These are phyloP conservation scores for Grosmannia serpens DNA, from an alignment of 2,329 filamentous ascomycete species.

Conservation along the genomic window DNA sequence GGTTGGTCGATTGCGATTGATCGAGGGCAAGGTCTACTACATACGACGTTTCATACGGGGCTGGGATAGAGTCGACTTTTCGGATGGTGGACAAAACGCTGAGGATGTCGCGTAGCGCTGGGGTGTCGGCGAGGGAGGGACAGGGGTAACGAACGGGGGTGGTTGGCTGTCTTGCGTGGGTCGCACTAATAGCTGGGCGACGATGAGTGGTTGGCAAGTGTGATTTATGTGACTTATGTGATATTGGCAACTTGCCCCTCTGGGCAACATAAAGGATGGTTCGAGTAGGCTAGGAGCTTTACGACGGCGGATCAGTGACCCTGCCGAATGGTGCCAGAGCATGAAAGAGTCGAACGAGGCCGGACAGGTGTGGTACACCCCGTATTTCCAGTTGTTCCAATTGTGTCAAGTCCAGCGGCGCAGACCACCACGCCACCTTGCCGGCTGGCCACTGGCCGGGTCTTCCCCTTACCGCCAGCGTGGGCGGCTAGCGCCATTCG, in stretches of 20 bases:
- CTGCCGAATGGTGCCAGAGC: background rate
- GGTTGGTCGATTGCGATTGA: background rate
- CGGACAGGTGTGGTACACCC: too few relatives aligned
- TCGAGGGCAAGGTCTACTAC: background rate
- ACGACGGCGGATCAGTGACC: background rate
- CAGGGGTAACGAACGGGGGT: background rate
- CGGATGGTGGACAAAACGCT: background rate
- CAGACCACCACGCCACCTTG: background rate
- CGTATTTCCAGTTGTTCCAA: background rate
- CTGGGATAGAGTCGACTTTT: background rate
- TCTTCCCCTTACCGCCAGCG: background rate
- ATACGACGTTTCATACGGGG: background rate
- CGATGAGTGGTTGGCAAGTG: background rate
- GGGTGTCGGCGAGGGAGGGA: background rate
- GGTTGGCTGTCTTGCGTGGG: conserved; percentile 1
- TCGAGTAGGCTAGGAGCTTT: background rate
- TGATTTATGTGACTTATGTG: background rate
- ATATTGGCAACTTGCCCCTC: too few relatives aligned
- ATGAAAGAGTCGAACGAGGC: background rate
- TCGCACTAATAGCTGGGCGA: background rate
- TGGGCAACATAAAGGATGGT: too few relatives aligned
- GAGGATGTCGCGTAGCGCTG: background rate
- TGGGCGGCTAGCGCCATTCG: background rate
- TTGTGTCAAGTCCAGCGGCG: background rate
- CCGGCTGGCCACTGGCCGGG: background rate